Evolutionary conservation across 2,329 filamentous ascomycete species (phyloP).

Genomic region (Sporothrix curviconia): DNA sequence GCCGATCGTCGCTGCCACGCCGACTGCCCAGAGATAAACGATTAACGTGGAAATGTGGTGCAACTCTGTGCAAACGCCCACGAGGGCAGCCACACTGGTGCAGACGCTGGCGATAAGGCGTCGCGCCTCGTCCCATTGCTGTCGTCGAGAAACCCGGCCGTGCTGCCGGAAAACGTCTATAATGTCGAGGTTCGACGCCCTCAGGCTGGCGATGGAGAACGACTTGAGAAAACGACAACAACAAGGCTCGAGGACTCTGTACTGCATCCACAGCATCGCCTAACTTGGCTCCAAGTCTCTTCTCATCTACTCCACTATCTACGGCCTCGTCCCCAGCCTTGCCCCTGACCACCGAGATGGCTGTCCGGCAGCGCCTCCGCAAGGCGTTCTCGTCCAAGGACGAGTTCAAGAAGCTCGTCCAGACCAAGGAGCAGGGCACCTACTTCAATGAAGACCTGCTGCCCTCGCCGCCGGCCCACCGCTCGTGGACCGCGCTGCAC

Average conservation of each 20-base stretch:
- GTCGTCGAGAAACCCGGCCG: no score
- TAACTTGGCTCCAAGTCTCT: background rate
- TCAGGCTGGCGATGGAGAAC: no score
- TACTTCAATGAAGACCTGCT: constrained; percentile 25
- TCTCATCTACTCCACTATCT: background rate
- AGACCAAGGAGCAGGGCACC: constrained; percentile 13
- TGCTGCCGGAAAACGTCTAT: no score
- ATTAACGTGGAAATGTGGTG: background rate
- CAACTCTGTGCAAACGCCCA: background rate
- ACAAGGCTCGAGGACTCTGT: no score
- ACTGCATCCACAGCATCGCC: background rate
- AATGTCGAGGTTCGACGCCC: no score
- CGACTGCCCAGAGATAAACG: background rate
- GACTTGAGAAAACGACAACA: no score
- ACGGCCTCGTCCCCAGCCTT: no score
- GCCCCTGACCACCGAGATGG: background rate
- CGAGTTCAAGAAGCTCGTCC: constrained; percentile 10
- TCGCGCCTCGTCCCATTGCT: no score
- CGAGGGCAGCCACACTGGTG: background rate
- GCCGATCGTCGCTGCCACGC: constrained; percentile 3
- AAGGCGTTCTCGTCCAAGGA: constrained; percentile 11
- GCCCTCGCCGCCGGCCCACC: constrained; percentile 21
- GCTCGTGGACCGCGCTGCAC: constrained; percentile 23
- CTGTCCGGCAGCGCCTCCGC: constrained; percentile 5
- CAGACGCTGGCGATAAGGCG: no score